Conservation (phyloP, 768 basidiomycete genomes). For the Tulasnella sp. region DNA sequence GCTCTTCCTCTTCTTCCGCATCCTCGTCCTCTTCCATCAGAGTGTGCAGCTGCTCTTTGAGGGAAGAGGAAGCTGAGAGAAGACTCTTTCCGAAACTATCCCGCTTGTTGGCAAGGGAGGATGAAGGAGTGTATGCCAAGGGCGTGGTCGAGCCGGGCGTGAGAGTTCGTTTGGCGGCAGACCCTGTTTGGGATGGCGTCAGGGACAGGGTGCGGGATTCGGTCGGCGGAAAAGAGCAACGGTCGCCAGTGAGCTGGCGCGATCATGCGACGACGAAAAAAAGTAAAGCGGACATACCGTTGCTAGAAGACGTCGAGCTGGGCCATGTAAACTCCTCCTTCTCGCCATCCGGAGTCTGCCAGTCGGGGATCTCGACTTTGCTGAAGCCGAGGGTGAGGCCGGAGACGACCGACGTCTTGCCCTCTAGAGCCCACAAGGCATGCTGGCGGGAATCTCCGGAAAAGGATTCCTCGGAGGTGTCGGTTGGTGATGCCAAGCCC, state of each 20-base stretch:
- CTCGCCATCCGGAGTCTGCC: slow-evolving; percentile 46
- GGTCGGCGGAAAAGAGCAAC: slow-evolving; percentile 4
- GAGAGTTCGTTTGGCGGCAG: slow-evolving; percentile 4
- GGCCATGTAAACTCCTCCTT: slow-evolving; percentile 49
- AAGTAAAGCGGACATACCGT: neutral
- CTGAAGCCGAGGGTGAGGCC: slow-evolving; percentile 34
- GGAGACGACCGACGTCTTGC: slow-evolving; percentile 46
- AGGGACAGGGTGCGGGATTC: neutral
- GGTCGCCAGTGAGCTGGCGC: neutral
- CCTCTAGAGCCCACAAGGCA: slow-evolving; percentile 80
- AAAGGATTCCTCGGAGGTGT: slow-evolving; percentile 40
- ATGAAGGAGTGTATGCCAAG: slow-evolving; percentile 22
- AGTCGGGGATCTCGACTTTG: slow-evolving; percentile 75
- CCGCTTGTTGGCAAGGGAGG: slow-evolving; percentile 47
- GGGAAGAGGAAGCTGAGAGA: slow-evolving; percentile 38
- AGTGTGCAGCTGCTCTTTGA: slow-evolving; percentile 69
- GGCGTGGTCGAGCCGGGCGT: neutral
- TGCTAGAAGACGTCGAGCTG: neutral
- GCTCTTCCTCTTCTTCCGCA: slow-evolving; percentile 45
- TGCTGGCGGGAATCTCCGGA: slow-evolving; percentile 63
- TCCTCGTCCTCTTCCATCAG: slow-evolving; percentile 82
- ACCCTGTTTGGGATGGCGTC: slow-evolving; percentile 10
- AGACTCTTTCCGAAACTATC: slow-evolving; percentile 66
- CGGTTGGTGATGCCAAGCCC: slow-evolving; percentile 49
- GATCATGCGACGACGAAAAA: neutral